These are phyloP conservation scores for Sparassis latifolia DNA, from an alignment of 1,284 basidiomycete species.

Conservation along the genomic window DNA sequence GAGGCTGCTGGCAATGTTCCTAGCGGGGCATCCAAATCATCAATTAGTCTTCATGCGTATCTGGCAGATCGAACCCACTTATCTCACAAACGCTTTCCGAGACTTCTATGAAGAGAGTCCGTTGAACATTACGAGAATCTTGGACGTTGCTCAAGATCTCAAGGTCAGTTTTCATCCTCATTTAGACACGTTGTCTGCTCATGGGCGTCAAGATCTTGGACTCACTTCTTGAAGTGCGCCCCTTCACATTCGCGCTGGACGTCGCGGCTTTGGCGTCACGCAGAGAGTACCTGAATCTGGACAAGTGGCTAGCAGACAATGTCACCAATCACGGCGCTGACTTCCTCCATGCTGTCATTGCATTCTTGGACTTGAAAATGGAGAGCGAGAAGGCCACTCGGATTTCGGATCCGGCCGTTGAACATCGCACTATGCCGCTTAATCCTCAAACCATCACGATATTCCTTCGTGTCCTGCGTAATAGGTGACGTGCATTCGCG, in stretches of 20 bases:
- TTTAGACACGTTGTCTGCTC: background rate
- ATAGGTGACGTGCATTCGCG: constrained; percentile 44
- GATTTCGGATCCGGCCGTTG: constrained; percentile 71
- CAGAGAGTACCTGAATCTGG: constrained; percentile 90
- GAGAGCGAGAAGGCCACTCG: constrained; percentile 79
- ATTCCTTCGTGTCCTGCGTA: constrained; percentile 82
- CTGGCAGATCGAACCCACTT: constrained; percentile 84
- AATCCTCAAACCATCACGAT: constrained; percentile 87
- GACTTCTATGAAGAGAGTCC: constrained; percentile 92
- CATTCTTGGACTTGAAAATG: constrained; percentile 89
- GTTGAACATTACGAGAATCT: constrained; percentile 88
- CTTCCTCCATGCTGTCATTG: constrained; percentile 83
- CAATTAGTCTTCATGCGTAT: constrained; percentile 96
- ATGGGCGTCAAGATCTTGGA: constrained; percentile 70
- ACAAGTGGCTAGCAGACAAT: constrained; percentile 93
- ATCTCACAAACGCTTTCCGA: constrained; percentile 82
- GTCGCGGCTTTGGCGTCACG: constrained; percentile 91
- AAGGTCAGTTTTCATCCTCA: constrained; percentile 40
- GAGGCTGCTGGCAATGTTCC: constrained; percentile 85
- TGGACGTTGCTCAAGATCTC: constrained; percentile 94
- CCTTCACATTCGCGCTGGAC: constrained; percentile 86
- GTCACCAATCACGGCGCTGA: constrained; percentile 76
- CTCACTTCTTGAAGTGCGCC: constrained; percentile 80
- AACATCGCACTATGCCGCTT: constrained; percentile 77
- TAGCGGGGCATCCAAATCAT: constrained; percentile 88